A percentile compares a stretch with the other conserved stretches of the same genome.
Evolutionary conservation across 1,284 basidiomycete genomes (phyloP).

Genomic region (Ustilago nuda): DNA sequence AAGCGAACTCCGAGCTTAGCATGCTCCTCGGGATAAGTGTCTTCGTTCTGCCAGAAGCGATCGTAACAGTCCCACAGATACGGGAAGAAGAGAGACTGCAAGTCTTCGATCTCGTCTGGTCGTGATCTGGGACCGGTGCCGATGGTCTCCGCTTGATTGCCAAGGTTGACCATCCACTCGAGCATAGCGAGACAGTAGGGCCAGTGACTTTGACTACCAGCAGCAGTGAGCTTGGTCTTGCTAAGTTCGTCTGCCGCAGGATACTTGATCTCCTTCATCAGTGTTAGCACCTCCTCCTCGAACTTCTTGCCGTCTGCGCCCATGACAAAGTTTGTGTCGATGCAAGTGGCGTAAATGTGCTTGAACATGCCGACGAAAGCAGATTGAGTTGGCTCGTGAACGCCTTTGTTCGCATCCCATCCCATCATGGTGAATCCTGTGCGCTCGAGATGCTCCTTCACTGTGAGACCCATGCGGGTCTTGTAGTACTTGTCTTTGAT

Average conservation of each 20-base stretch:
- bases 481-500: conserved; percentile 61
- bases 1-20: conserved; percentile 60
- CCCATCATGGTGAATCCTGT: conserved; percentile 64
- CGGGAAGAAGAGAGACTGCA: conserved; percentile 63
- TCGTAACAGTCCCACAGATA: conserved; percentile 68
- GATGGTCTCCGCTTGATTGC: conserved; percentile 45
- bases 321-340: conserved; percentile 63
- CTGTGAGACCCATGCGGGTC: conserved; percentile 58
- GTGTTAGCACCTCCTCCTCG: conserved; percentile 63
- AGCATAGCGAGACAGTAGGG: conserved; percentile 66
- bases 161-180: conserved; percentile 66
- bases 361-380: conserved; percentile 66
- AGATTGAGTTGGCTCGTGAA: conserved; percentile 66
- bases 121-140: conserved; percentile 59
- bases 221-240: conserved; percentile 67
- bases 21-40: conserved; percentile 66
- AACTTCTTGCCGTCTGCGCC: conserved; percentile 64
- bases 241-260: conserved; percentile 66
- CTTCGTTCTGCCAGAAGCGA: conserved; percentile 67
- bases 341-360: conserved; percentile 62
- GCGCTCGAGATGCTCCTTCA: conserved; percentile 58
- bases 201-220: conserved; percentile 67
- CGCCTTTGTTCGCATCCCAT: conserved; percentile 56
- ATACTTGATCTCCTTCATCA: conserved; percentile 67
- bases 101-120: conserved; percentile 58